Conservation (phyloP, 2,329 filamentous ascomycete genomes). For the Pseudocercospora fijiensis region DNA sequence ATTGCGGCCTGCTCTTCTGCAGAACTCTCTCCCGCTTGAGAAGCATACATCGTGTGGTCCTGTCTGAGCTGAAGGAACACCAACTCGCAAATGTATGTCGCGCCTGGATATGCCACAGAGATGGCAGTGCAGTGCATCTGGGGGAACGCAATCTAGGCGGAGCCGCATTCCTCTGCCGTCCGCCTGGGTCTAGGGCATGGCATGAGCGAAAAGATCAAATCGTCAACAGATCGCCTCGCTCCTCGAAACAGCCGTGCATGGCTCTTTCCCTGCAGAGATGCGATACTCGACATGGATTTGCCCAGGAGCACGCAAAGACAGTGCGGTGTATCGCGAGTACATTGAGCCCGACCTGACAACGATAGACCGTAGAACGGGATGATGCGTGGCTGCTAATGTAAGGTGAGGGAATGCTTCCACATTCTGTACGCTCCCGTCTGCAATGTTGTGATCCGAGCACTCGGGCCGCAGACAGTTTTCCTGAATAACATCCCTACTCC, state of each 20-base stretch:
- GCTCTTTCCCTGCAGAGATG: background rate
- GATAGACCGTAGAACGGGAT: background rate
- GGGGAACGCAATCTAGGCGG: background rate
- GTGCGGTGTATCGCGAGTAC: background rate
- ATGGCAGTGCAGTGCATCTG: background rate
- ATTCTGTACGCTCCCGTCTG: background rate
- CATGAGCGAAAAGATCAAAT: background rate
- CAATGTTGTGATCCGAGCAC: background rate
- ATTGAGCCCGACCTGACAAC: background rate
- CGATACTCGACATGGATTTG: background rate
- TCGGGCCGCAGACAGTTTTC: background rate
- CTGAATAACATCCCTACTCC: background rate
- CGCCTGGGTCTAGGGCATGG: background rate
- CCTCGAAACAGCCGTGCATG: background rate
- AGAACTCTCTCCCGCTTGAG: background rate
- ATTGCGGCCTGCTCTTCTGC: background rate
- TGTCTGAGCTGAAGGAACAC: background rate
- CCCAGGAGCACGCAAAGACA: background rate
- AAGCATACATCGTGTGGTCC: background rate
- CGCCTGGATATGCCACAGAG: no score
- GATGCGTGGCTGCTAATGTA: background rate
- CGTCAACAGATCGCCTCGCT: background rate
- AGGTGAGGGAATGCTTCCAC: background rate
- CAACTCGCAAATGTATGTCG: background rate
- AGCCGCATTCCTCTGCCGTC: background rate